phyloP scores from a whole-genome alignment of 2,329 filamentous ascomycete genomes.

The Annulohypoxylon truncatum region DNA sequence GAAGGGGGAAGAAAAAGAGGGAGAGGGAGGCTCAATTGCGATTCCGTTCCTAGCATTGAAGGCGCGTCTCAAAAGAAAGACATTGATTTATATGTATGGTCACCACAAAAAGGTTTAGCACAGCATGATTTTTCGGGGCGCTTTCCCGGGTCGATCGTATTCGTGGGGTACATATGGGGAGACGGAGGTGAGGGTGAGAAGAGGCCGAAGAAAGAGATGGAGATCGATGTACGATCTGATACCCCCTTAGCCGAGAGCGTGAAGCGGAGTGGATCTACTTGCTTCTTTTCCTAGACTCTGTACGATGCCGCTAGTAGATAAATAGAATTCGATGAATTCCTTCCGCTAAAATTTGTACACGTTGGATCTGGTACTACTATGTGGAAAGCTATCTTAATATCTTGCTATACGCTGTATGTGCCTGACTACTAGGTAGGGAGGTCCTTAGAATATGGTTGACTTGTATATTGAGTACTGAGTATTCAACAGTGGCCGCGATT shows the following conservation, averaged over 20 bases:
- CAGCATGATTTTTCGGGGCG: conserved; percentile 33
- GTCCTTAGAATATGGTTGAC: no score
- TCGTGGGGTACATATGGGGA: not conserved
- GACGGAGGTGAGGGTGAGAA: not conserved
- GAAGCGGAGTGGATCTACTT: conserved; percentile 1
- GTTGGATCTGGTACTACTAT: not conserved
- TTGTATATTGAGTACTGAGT: not conserved
- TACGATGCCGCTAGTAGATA: conserved; percentile 22
- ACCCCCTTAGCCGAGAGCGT: conserved; percentile 21
- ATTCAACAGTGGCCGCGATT: not conserved
- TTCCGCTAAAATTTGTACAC: not conserved
- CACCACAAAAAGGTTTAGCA: conserved; percentile 29
- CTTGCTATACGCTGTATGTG: not conserved
- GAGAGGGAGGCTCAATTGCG: conserved; percentile 17
- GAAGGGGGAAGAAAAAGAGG: not conserved
- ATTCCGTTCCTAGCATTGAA: conserved; percentile 30
- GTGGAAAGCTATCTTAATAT: not conserved
- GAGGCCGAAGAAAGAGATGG: not conserved
- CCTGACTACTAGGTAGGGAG: no score
- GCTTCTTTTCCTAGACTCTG: conserved; percentile 24
- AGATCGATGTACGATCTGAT: conserved; percentile 19
- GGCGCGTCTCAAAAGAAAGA: conserved; percentile 19
- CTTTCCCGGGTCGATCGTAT: conserved; percentile 23
- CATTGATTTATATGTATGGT: conserved; percentile 6
- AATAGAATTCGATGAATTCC: conserved; percentile 14